A percentile compares a stretch with the other conserved stretches of the same genome.
phyloP scores from a whole-genome alignment of 768 basidiomycete genomes.

The Asterophora parasitica region DNA sequence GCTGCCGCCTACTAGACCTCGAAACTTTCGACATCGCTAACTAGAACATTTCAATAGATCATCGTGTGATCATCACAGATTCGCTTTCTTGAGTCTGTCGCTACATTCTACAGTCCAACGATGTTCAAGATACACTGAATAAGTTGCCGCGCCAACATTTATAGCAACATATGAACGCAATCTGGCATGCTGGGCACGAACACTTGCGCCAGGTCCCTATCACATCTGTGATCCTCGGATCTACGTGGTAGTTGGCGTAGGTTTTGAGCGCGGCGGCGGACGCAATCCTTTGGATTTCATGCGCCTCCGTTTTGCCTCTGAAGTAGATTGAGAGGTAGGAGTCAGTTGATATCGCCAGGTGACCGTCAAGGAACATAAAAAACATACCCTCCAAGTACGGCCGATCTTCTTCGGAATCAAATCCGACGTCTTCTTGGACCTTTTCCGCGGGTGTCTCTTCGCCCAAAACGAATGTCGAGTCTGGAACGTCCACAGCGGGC shows the following conservation, averaged over 20 bases:
- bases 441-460: constrained; percentile 25
- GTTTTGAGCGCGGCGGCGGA: constrained; percentile 49
- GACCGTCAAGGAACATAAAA: constrained; percentile 8
- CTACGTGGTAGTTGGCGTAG: constrained; percentile 5
- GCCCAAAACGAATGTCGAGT: constrained; percentile 17
- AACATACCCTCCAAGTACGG: constrained; percentile 74
- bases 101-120: background rate
- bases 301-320: constrained; percentile 70
- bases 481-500: constrained; percentile 16
- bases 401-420: constrained; percentile 74
- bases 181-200: constrained; percentile 4
- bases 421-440: constrained; percentile 44
- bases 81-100: background rate
- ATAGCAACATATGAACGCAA: background rate
- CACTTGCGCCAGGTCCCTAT: background rate
- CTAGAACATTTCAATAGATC: too few relatives aligned
- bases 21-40: too few relatives aligned
- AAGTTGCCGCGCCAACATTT: background rate
- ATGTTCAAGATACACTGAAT: background rate
- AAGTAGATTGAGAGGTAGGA: constrained; percentile 1
- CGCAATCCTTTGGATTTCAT: constrained; percentile 75
- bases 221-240: constrained; percentile 18
- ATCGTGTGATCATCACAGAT: background rate
- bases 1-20: too few relatives aligned
- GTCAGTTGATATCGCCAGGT: constrained; percentile 13